Evolutionary conservation across 139 green algal genomes (phyloP).

Genomic region (Coccomyxa sp.): DNA sequence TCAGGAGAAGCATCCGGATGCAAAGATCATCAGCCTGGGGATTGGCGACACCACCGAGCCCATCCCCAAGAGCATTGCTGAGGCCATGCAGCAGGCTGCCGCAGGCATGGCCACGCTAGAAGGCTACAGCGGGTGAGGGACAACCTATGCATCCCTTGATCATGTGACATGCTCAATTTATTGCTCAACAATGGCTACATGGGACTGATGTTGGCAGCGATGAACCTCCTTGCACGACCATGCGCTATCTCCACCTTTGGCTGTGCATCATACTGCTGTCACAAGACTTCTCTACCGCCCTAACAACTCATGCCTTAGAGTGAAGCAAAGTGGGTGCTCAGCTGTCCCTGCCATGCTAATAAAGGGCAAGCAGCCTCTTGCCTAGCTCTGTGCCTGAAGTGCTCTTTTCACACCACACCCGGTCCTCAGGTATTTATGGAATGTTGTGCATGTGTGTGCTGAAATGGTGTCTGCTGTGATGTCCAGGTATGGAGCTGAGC

Average conservation of each 20-base stretch:
- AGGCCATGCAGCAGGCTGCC: constrained; percentile 79
- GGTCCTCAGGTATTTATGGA: no score
- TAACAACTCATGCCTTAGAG: no score
- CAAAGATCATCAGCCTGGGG: constrained; percentile 94
- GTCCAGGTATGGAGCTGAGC: constrained; percentile 92
- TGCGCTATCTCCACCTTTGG: no score
- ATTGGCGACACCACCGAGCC: constrained; percentile 99
- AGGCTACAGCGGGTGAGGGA: constrained; percentile 87
- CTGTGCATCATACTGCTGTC: no score
- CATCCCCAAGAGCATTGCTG: constrained; percentile 81
- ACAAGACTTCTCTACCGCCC: no score
- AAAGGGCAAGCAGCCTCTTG: no score
- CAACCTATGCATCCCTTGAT: not conserved
- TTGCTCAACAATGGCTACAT: not conserved
- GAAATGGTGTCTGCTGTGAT: no score
- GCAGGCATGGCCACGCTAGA: constrained; percentile 81
- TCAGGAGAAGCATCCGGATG: constrained; percentile 88
- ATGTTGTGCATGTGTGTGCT: no score
- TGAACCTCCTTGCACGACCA: not conserved
- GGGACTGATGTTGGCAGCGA: not conserved
- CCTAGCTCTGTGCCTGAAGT: no score
- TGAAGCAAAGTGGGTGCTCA: no score
- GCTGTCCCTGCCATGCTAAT: no score
- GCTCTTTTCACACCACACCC: no score
- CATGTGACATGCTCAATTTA: not conserved